Base-by-base conservation (phyloP, 2,329 filamentous ascomycete genomes). In the Rhynchosporium graminicola region DNA sequence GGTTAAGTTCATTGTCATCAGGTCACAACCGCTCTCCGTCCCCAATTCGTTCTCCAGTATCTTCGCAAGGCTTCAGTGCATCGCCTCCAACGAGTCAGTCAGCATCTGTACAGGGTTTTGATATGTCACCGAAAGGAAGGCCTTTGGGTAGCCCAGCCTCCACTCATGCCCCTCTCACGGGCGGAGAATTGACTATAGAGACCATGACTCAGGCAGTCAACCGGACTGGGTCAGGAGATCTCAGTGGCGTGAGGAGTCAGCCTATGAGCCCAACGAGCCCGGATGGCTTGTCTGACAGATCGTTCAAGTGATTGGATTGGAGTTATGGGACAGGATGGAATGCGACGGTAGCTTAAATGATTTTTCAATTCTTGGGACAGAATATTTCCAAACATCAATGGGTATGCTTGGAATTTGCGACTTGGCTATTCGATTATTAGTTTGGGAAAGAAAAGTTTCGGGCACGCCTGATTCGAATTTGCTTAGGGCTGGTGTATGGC, bases 171-270 rank as follows among this genome's bases (percentile, higher is more conserved):
- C 81, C 84, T 58, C 75, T 80, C 55, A 79, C 80, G 64, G 82
- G 80, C 51, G 84, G 87, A 31, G 93, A 97, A 66, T 79, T 97
- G 63, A 92, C 90, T 63, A 90, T 97, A 67, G 92, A 97, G 80
- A 97, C 93, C 3, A 96, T 97, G 93, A 84, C 88, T 58, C 92
- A 97, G 77, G 93, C 92, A 15, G 79, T 97, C 72, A 83, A 90
- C 73, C 88, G 91, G 75, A 96, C 92, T 13, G 91, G 87, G 50
- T 97, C 92, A 76, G 86, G 89, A 20, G 94, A 97, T 74, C 78
- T 97, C 62, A 80, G 80, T 67, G 78, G 77, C 54, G 73, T 80
- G 54, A 78, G 82, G 64, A 87, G 85, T 75, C 77, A 80, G 57
- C 84, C 85, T 3, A 76, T 80, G 40, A 88, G 85, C 70, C 86